Evolutionary conservation across 1,284 basidiomycete species (phyloP).

Genomic region (Pholiota adiposa): DNA sequence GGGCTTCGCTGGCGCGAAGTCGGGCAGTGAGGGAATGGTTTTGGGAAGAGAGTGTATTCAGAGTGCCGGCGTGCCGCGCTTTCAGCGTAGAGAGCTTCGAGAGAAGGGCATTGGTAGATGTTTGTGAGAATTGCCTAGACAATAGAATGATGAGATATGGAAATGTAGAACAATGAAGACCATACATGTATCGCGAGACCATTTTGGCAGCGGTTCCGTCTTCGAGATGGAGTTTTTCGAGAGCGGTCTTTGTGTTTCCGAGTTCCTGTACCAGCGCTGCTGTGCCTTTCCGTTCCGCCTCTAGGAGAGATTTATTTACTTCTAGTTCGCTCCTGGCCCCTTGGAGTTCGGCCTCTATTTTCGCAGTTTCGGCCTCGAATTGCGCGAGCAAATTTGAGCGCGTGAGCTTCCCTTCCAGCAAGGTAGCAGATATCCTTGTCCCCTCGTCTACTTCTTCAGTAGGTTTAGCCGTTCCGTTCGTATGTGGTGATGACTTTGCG

Average conservation of each 20-base stretch:
- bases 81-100: conserved; percentile 63
- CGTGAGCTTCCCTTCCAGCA: conserved; percentile 37
- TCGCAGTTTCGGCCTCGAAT: conserved; percentile 51
- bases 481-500: background rate
- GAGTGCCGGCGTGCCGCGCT: conserved; percentile 65
- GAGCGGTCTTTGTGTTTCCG: conserved; percentile 51
- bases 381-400: conserved; percentile 55
- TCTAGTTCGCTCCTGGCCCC: conserved; percentile 50
- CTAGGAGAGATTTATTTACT: conserved; percentile 42
- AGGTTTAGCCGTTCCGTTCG: background rate
- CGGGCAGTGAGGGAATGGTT: conserved; percentile 47
- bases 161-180: conserved; percentile 17
- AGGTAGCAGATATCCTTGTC: conserved; percentile 2
- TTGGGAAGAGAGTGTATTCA: conserved; percentile 58
- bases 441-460: background rate
- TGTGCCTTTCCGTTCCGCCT: conserved; percentile 49
- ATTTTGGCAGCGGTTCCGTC: conserved; percentile 82
- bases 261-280: conserved; percentile 50
- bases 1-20: conserved; percentile 39
- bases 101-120: conserved; percentile 74
- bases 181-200: conserved; percentile 87
- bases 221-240: conserved; percentile 69
- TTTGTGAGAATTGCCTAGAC: conserved; percentile 83
- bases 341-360: conserved; percentile 49
- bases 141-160: background rate